Percentiles rank a stretch among this genome's conserved stretches.
phyloP scores from a whole-genome alignment of 495 filamentous ascomycete species.

The Aspergillus ellipticus region DNA sequence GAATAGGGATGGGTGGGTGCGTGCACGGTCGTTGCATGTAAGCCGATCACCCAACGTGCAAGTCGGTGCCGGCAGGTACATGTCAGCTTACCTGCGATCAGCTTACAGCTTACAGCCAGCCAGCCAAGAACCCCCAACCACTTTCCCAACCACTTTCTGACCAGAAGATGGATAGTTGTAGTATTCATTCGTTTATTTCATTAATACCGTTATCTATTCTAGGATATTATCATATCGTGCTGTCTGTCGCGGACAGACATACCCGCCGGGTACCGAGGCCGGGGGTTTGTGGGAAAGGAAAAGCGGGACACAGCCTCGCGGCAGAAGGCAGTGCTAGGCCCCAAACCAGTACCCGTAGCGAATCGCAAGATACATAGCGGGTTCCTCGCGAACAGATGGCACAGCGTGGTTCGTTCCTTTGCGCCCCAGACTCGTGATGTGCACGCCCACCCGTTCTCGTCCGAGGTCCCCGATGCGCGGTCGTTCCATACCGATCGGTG shows the following conservation, averaged over 20 bases:
- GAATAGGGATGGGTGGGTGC: no score
- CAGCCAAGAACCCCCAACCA: no score
- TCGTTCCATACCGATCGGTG: constrained; percentile 13
- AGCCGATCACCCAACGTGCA: no score
- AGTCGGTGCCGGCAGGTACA: no score
- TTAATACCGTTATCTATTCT: neutral
- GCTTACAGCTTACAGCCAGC: no score
- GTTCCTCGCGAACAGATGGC: constrained; percentile 29
- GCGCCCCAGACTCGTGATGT: constrained; percentile 7
- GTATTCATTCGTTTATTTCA: neutral
- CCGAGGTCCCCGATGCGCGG: neutral
- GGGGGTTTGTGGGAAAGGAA: neutral
- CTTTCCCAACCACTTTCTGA: no score
- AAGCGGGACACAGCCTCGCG: neutral
- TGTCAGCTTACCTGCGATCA: no score
- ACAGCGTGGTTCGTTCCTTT: constrained; percentile 13
- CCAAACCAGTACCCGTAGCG: constrained; percentile 38
- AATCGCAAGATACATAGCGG: constrained; percentile 34
- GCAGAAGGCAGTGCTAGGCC: constrained; percentile 8
- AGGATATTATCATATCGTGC: neutral
- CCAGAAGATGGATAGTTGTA: no score
- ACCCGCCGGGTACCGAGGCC: neutral
- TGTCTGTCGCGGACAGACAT: neutral
- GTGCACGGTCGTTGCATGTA: no score
- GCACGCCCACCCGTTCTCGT: constrained; percentile 6